A percentile compares a stretch with the other conserved stretches of the same genome.
phyloP scores from a whole-genome alignment of 371 early-diverging fungal genomes.

The Haplosporangium sp. region DNA sequence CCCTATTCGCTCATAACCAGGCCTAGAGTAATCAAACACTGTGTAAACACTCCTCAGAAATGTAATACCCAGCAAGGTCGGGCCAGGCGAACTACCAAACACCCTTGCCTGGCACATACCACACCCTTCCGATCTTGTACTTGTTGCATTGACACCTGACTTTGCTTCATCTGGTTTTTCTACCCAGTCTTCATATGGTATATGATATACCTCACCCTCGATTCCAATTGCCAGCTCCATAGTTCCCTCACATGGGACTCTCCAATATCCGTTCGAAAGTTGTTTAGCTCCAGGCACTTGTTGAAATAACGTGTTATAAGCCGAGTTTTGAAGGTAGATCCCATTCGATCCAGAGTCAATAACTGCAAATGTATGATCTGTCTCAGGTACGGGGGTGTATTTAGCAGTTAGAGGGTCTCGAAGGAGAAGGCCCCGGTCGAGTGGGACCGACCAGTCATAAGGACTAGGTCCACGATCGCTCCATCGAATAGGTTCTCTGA shows the following conservation, averaged over 20 bases:
- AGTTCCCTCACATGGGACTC: conserved; percentile 33
- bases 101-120: conserved; percentile 43
- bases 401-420: background rate
- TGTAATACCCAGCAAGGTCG: conserved; percentile 29
- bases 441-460: conserved; percentile 34
- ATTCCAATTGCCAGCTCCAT: conserved; percentile 29
- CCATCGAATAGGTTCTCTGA: conserved; percentile 30
- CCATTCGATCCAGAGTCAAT: conserved; percentile 52
- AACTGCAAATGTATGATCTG: conserved; percentile 33
- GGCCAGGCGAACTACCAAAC: conserved; percentile 47
- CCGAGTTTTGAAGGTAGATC: conserved; percentile 25
- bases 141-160: background rate
- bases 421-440: conserved; percentile 33
- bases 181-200: conserved; percentile 50
- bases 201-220: conserved; percentile 14
- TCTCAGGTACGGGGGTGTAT: conserved; percentile 3
- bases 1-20: conserved; percentile 41
- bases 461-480: conserved; percentile 32
- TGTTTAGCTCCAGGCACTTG: conserved; percentile 26
- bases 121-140: background rate
- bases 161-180: conserved; percentile 13
- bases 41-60: conserved; percentile 46
- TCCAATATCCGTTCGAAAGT: conserved; percentile 35
- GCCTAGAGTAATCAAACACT: conserved; percentile 42
- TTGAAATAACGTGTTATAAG: conserved; percentile 29